Base-by-base conservation (phyloP, 2,329 filamentous ascomycete genomes). In the Epicoccum sorghinum region DNA sequence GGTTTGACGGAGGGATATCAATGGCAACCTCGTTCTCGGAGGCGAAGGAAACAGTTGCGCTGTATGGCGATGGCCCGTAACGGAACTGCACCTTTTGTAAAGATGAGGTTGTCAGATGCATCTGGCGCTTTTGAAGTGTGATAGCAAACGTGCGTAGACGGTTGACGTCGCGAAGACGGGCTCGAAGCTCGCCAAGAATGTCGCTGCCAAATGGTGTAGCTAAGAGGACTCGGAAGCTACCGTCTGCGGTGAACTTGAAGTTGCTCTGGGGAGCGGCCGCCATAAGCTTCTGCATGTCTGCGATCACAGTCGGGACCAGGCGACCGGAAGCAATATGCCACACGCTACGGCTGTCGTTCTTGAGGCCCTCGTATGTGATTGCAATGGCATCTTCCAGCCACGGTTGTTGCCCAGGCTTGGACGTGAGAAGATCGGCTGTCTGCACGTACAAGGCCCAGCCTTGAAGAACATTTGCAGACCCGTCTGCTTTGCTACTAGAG, bases 71-170 rank as follows among this genome's bases (percentile, higher is more conserved):
- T 67, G 77, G 55, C 61, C 72, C 79, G 70, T 95, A 96, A n/a
- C 80, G 83, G 70, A 95, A 91, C 3, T 82, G 77, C 5, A 95
- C 82, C 57, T 67, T 60, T 33, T 68, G 83, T 79, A 60, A 79
- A 78, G 50, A 93, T 80, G 36, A 81, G 77, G 61, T 87, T 81
- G 67, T 83, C 83, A 38, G 78, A 77, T 32, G 89, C 82, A 46
- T 82, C 79, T 60, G 83, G 79, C 58, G 79, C 77, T 49, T 85
- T 79, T 71, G 64, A 58, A 93, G 83, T 1, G 87, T 85, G 39
- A 86, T 82, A 24, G 91, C 79, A 65, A 90, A 90, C 38, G 83
- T 82, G 35, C 91, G 86, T 25, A 95, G 80, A 18, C 88, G 84
- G 65, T 89, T 85, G 52, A 95, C 83, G 10, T 86, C 83, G 61